Conservation (phyloP, 2,329 filamentous ascomycete species). For the Xylaria sp. region DNA sequence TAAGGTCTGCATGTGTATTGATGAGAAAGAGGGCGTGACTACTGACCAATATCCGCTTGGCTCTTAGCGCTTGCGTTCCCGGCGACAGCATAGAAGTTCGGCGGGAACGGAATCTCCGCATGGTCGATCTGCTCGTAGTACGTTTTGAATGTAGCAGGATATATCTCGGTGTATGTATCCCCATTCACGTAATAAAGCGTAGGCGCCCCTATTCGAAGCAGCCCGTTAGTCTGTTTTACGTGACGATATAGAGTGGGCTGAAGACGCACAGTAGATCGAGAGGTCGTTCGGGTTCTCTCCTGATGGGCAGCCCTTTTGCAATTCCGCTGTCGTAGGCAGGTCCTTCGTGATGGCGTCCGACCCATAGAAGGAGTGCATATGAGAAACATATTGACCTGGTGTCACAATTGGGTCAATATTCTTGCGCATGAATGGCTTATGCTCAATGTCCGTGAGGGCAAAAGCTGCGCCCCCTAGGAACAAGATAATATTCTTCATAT, state of each 20-base stretch:
- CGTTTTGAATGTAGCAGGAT: slow-evolving; percentile 56
- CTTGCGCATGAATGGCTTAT: slow-evolving; percentile 44
- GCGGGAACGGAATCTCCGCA: slow-evolving; percentile 58
- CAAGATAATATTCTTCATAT: slow-evolving; percentile 14
- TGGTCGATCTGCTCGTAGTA: slow-evolving; percentile 58
- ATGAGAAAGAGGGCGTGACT: neutral
- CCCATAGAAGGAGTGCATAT: slow-evolving; percentile 45
- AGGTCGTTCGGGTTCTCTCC: slow-evolving; percentile 49
- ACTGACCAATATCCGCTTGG: slow-evolving; percentile 45
- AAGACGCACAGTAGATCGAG: slow-evolving; percentile 45
- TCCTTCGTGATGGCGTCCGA: slow-evolving; percentile 42
- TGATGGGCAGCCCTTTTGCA: slow-evolving; percentile 46
- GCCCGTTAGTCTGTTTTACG: neutral
- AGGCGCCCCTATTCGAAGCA: slow-evolving; percentile 51
- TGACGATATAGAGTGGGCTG: neutral
- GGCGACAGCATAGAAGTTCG: slow-evolving; percentile 56
- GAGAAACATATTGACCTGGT: slow-evolving; percentile 41
- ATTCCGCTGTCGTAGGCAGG: slow-evolving; percentile 45
- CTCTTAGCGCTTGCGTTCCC: slow-evolving; percentile 55
- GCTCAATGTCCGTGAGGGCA: slow-evolving; percentile 32
- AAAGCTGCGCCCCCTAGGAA: slow-evolving; percentile 15
- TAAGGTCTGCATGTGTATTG: neutral
- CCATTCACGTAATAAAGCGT: slow-evolving; percentile 56
- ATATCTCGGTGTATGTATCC: slow-evolving; percentile 53
- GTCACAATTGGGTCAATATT: slow-evolving; percentile 46